Conservation (phyloP, 1,284 basidiomycete genomes). For the Austroboletus niveus region DNA sequence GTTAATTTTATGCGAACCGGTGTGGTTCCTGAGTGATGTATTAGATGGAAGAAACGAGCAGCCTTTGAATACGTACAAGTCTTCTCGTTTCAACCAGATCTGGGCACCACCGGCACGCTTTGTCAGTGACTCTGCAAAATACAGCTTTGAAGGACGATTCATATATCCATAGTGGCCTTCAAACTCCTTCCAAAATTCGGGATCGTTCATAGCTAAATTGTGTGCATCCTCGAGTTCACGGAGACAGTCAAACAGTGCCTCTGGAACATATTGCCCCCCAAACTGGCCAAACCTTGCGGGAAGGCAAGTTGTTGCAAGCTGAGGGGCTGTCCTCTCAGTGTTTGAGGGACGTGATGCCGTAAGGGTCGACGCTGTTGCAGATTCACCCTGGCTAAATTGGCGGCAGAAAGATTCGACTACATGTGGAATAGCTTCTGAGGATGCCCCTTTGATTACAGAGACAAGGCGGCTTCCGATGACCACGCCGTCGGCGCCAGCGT, state of each 20-base stretch:
- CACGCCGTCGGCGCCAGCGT: constrained; percentile 91
- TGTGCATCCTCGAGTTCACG: constrained; percentile 91
- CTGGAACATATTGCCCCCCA: constrained; percentile 97
- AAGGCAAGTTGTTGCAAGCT: constrained; percentile 37
- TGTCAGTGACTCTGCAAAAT: constrained; percentile 56
- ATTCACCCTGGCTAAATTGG: constrained; percentile 63
- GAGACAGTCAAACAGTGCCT: constrained; percentile 89
- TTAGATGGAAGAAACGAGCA: constrained; percentile 2
- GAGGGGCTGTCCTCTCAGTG: constrained; percentile 7
- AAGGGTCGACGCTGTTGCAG: constrained; percentile 35
- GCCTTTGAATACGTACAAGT: constrained; percentile 57
- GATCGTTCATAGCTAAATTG: constrained; percentile 82
- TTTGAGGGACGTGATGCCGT: constrained; percentile 43
- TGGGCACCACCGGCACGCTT: constrained; percentile 63
- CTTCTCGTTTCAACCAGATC: constrained; percentile 99
- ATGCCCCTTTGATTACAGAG: constrained; percentile 70
- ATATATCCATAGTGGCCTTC: constrained; percentile 82
- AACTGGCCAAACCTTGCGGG: constrained; percentile 92
- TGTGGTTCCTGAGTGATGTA: constrained; percentile 71
- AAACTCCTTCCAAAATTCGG: constrained; percentile 93
- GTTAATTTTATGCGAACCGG: constrained; percentile 97
- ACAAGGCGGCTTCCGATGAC: constrained; percentile 92
- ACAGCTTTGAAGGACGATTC: constrained; percentile 36
- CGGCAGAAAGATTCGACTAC: constrained; percentile 77
- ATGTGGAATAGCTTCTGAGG: constrained; percentile 49